phyloP scores from a whole-genome alignment of 2,329 filamentous ascomycete genomes.

The Bipolaris zeicola region DNA sequence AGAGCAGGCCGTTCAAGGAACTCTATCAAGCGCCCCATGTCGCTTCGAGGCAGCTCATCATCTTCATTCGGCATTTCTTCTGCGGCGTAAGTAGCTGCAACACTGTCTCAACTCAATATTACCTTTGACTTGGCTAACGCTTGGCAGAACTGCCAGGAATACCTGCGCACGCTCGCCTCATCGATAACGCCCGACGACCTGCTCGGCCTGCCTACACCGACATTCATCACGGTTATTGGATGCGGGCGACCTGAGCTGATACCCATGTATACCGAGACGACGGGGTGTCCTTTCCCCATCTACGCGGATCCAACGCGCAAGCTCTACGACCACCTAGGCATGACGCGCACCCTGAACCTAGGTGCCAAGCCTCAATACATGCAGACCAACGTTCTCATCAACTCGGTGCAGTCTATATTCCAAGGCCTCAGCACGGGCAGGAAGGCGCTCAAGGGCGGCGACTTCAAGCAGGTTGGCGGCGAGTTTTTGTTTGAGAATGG shows the following conservation, averaged over 20 bases:
- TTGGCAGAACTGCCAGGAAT: slow-evolving; percentile 74
- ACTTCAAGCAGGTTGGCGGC: slow-evolving; percentile 72
- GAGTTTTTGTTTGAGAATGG: slow-evolving; percentile 80
- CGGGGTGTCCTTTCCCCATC: slow-evolving; percentile 72
- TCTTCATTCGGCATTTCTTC: slow-evolving; percentile 82
- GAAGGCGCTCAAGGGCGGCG: slow-evolving; percentile 68
- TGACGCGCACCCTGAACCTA: slow-evolving; percentile 67
- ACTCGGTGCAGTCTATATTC: slow-evolving; percentile 59
- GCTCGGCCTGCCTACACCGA: slow-evolving; percentile 58
- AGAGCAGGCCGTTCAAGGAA: slow-evolving; percentile 45
- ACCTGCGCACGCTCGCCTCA: slow-evolving; percentile 66
- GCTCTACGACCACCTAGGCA: slow-evolving; percentile 70
- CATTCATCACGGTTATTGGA: slow-evolving; percentile 72
- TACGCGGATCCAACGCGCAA: slow-evolving; percentile 74
- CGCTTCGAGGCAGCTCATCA: slow-evolving; percentile 63
- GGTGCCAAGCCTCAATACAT: slow-evolving; percentile 71
- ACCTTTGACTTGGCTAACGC: background rate
- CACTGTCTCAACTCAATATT: background rate
- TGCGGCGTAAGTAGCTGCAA: slow-evolving; percentile 66
- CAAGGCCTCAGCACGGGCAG: slow-evolving; percentile 66
- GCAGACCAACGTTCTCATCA: slow-evolving; percentile 55
- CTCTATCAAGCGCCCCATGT: slow-evolving; percentile 44
- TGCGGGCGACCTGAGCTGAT: slow-evolving; percentile 74
- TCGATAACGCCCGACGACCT: slow-evolving; percentile 56
- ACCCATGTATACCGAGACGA: slow-evolving; percentile 66